Evolutionary conservation across 2,329 filamentous ascomycete genomes (phyloP), one percentile per base, ranked within the genome.

Genomic region (Ophiostoma sp.): DNA sequence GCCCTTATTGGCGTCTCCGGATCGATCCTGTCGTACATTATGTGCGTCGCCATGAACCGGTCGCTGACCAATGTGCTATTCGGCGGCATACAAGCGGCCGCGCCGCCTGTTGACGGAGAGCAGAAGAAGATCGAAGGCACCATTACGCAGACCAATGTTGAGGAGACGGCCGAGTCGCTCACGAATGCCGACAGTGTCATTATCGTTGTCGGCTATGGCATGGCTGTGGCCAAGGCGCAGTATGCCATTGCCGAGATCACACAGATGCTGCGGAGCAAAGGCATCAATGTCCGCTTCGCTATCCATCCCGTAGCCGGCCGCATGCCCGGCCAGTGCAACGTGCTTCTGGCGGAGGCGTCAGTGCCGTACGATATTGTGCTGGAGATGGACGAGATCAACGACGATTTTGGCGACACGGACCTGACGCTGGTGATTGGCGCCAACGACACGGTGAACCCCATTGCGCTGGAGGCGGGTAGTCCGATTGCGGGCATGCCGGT

Each of bases 331-430:
- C 93, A 96, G 80, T 96, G 93, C 81, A 96, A 97, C 76, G 93
- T 96, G 4, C 83, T 97, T 2, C 87, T 96, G 17, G 93, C 93
- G 0, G 93, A 97, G 79, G 93, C 93, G 0, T 90, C 86, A 44
- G 93, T 96, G 39, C 92, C 92, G 2, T 96, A 96, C 76, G 93
- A 97, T 75, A 94, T 96, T 70, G 93, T 96, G 36, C 84, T 96
- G 65, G 93, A 97, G 80, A 96, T 96, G 93, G 93, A 96, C 75
- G 93, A 97, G 82, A 96, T 96, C 81, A 97, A 96, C 78, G 93
- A 96, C 73, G 93, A 96, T 76, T 97, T 96, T 78, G 79, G 84
- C 7, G 90, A 95, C 36, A 96, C 93, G 0, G 93, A 96, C 76
- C 83, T 96, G 11, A 93, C 92, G 0, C 86, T 96, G 3, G 93